Evolutionary conservation across 257 asterid genomes (phyloP).

Genomic region (Striga asiatica): DNA sequence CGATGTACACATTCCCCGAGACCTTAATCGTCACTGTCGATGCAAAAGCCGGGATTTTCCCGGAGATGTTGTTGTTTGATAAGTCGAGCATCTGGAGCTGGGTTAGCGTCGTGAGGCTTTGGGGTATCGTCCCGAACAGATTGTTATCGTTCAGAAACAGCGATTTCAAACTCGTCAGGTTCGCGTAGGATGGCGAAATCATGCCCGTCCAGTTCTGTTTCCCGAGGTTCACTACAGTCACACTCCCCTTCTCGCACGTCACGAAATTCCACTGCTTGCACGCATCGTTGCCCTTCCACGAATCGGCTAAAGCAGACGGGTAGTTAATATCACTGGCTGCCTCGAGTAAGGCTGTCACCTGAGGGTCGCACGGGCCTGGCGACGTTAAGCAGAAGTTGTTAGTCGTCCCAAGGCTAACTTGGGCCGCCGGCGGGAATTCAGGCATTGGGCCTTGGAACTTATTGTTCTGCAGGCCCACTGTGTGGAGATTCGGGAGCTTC

Average conservation of each 20-base stretch:
- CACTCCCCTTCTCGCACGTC: constrained; percentile 45
- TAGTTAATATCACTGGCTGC: constrained; percentile 40
- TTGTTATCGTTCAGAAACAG: constrained; percentile 44
- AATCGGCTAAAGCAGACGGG: constrained; percentile 43
- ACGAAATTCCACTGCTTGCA: constrained; percentile 51
- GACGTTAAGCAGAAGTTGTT: constrained; percentile 46
- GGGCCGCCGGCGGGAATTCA: constrained; percentile 23
- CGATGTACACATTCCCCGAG: constrained; percentile 46
- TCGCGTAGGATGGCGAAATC: constrained; percentile 50
- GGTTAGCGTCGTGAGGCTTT: constrained; percentile 30
- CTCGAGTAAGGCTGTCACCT: constrained; percentile 50
- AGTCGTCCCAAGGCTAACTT: constrained; percentile 26
- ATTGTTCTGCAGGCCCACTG: constrained; percentile 45
- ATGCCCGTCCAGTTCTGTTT: constrained; percentile 48
- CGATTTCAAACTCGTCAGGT: constrained; percentile 33
- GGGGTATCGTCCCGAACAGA: constrained; percentile 56
- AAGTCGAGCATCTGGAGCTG: constrained; percentile 51
- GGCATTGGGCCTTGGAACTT: constrained; percentile 71
- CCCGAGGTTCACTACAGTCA: constrained; percentile 40
- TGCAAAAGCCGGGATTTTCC: constrained; percentile 46
- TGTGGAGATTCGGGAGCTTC: constrained; percentile 37
- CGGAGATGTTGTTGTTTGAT: constrained; percentile 74
- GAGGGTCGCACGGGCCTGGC: constrained; percentile 66
- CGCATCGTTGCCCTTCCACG: constrained; percentile 72
- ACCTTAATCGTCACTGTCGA: constrained; percentile 27